Conservation (phyloP, 495 filamentous ascomycete species). For the Melanomma pulvis-pyrius region DNA sequence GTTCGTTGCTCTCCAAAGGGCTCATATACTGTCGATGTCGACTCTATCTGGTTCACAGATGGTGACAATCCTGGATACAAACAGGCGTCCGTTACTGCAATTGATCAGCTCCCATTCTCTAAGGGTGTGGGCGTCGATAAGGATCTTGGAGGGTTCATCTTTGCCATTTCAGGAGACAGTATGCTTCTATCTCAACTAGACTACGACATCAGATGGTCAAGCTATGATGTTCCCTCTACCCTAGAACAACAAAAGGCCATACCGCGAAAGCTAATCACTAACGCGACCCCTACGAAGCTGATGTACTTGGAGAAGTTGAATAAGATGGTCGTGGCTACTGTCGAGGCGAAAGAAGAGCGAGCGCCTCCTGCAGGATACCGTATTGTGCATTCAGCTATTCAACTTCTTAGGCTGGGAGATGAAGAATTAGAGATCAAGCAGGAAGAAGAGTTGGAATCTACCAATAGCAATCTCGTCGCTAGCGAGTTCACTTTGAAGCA, state of each 20-base stretch:
- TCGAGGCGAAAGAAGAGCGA: conserved; percentile 43
- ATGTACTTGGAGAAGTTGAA: conserved; percentile 56
- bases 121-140: conserved; percentile 8
- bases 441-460: conserved; percentile 11
- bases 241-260: conserved; percentile 46
- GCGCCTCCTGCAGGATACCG: conserved; percentile 19
- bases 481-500: conserved; percentile 20
- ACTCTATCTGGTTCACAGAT: conserved; percentile 42
- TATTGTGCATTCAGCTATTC: conserved; percentile 14
- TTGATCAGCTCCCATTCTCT: conserved; percentile 28
- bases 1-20: conserved; percentile 1
- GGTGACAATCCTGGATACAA: conserved; percentile 25
- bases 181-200: conserved; percentile 57
- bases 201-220: conserved; percentile 37
- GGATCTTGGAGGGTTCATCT: conserved; percentile 39
- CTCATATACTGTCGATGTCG: conserved; percentile 25
- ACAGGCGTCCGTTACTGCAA: conserved; percentile 32
- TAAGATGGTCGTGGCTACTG: conserved; percentile 57
- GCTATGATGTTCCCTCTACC: background rate
- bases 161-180: conserved; percentile 45
- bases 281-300: conserved; percentile 56
- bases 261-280: conserved; percentile 54
- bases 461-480: conserved; percentile 3
- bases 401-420: conserved; percentile 13
- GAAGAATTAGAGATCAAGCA: conserved; percentile 8